Evolutionary conservation across 1,284 basidiomycete species (phyloP), one percentile per base, ranked within the genome.

Genomic region (Austroboletus niveus): DNA sequence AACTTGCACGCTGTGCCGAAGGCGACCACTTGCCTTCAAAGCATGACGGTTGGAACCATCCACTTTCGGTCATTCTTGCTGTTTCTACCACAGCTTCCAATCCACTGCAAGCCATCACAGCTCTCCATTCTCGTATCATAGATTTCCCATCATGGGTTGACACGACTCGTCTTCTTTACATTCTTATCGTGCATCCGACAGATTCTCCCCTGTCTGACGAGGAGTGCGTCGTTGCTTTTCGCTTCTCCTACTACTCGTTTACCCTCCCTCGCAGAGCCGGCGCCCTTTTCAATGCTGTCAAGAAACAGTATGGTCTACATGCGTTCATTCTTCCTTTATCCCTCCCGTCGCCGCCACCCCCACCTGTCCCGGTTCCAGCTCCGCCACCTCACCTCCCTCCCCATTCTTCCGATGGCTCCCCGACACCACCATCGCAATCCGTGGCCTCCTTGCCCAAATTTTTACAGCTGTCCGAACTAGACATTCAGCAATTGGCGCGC

Each of bases 121-220:
- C 82, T 29, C 72, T 92, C 22, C 83, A 89, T 65, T 72, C 85
- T 44, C 77, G 85, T 47, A 68, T 71, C 12, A 60, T 81, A 41
- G 84, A 89, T 53, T 75, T 92, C 47, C 89, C 89, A 8, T 60
- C 81, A 43, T 92, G 89, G 89, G 85, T 92, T 17, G 89, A 92
- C 66, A 68, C 78, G 11, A 81, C 79, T 14, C 75, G 79, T 55
- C 72, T 92, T 42, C 78, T 81, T 42, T 91, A 85, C 63, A 88
- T 82, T 31, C 73, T 92, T 31, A 87, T 92, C 55, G 70, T 92
- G 41, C 89, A 92, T 63, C 83, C 89, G 1, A 67, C 75, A 51
- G 74, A 79, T 56, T 91, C 89, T 3, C 71, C 81, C 2, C 70
- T 92, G 36, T 83, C 85, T 22, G 79, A 87, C 45, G 87, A 90